A percentile compares a stretch with the other conserved stretches of the same genome.
phyloP scores from a whole-genome alignment of 2,329 filamentous ascomycete genomes.

The Fusarium liriodendri region DNA sequence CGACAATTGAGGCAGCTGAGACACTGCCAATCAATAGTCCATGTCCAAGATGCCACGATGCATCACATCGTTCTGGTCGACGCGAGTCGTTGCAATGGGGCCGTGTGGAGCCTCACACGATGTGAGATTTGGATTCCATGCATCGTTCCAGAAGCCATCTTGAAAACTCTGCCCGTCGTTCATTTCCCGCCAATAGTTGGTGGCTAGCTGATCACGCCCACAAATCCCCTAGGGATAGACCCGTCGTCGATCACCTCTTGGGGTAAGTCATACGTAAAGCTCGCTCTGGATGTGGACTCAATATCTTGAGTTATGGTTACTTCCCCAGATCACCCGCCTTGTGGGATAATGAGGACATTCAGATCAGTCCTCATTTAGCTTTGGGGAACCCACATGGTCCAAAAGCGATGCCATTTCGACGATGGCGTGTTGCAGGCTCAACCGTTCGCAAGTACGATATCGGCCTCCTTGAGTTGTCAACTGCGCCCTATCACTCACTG shows the following conservation, averaged over 20 bases:
- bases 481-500: slow-evolving; percentile 19
- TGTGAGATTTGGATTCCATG: slow-evolving; percentile 25
- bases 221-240: slow-evolving; percentile 17
- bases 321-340: slow-evolving; percentile 33
- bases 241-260: slow-evolving; percentile 14
- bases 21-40: slow-evolving; percentile 20
- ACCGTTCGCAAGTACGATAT: slow-evolving; percentile 1
- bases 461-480: slow-evolving; percentile 17
- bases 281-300: slow-evolving; percentile 23
- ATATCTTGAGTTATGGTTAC: slow-evolving; percentile 11
- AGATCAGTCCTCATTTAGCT: slow-evolving; percentile 3
- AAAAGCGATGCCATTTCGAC: neutral
- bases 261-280: slow-evolving; percentile 11
- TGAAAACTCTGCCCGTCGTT: slow-evolving; percentile 33
- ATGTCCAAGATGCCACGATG: slow-evolving; percentile 1
- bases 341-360: slow-evolving; percentile 16
- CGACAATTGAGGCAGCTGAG: neutral
- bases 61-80: slow-evolving; percentile 12
- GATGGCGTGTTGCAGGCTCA: slow-evolving; percentile 19
- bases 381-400: slow-evolving; percentile 15
- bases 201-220: slow-evolving; percentile 20
- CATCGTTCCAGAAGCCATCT: slow-evolving; percentile 31
- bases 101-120: slow-evolving; percentile 31
- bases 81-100: slow-evolving; percentile 24
- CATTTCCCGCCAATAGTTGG: slow-evolving; percentile 21